phyloP scores from a whole-genome alignment of 2,329 filamentous ascomycete genomes.

The Stachybotrys elegans region DNA sequence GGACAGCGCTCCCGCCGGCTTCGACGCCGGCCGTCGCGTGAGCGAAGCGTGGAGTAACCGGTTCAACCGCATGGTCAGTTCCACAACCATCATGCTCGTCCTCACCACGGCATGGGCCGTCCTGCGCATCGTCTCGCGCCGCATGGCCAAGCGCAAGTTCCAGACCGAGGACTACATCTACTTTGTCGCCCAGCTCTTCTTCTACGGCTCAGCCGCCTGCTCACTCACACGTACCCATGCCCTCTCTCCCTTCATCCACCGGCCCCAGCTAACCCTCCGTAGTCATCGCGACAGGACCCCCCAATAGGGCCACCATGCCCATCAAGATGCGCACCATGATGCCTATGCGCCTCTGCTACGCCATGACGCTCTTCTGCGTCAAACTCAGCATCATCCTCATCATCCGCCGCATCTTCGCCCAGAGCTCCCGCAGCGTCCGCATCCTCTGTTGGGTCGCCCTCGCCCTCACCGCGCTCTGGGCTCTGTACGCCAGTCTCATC shows the following conservation, averaged over 20 bases:
- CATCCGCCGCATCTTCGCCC: constrained; percentile 9
- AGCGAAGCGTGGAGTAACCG: neutral
- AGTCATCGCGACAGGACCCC: constrained; percentile 1
- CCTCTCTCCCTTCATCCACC: neutral
- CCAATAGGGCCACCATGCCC: neutral
- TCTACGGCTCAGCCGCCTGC: neutral
- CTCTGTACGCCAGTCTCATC: constrained; percentile 4
- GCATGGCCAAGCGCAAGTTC: constrained; percentile 5
- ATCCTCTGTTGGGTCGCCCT: constrained; percentile 2
- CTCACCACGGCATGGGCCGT: constrained; percentile 6
- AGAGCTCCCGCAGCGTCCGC: constrained; percentile 4
- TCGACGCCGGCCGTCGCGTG: neutral
- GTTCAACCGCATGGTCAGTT: neutral
- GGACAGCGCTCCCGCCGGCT: neutral
- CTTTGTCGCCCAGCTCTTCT: constrained; percentile 5
- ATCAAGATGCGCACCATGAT: constrained; percentile 4
- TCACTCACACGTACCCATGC: neutral
- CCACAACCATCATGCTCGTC: constrained; percentile 1
- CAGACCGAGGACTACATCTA: constrained; percentile 7
- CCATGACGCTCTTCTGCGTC: constrained; percentile 8
- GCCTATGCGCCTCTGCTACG: constrained; percentile 9
- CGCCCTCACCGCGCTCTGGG: constrained; percentile 4
- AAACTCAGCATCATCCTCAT: constrained; percentile 9
- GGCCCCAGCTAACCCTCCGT: neutral
- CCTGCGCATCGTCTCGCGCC: constrained; percentile 5